Base-by-base conservation (phyloP, 768 basidiomycete genomes). In the Suillus alpinus region DNA sequence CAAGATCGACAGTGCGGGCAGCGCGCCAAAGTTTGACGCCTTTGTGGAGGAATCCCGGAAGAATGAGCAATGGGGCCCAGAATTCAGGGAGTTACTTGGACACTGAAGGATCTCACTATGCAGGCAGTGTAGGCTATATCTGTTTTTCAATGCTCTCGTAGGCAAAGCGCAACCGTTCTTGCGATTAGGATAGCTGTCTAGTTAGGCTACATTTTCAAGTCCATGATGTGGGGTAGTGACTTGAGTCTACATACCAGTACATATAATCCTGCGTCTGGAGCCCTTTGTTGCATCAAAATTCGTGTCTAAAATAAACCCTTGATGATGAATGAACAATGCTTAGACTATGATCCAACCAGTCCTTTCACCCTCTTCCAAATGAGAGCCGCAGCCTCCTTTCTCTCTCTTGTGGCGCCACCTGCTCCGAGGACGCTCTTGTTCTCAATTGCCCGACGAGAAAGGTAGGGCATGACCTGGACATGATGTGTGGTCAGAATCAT, bases 401-500 rank as follows among this genome's bases (percentile, higher is more conserved):
- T 69, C 64, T 75, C 73, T 40, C 67, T 64, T 18, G 75, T 73
- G 0, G 93, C 92, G 13, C 80, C 85, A 1, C 89, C 90, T 20
- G 83, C 78, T 16, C 88, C 90, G 31, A 98, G 82, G 2, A 97
- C 81, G 0, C 88, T 88, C 74, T 94, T 95, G 78, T 98, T 97
- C 85, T 97, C 95, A 49, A 94, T 87, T 0, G 94, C 95, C 16
- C 95, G 81, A 36, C 94, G 83, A 43, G 88, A 83, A 9, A 97
- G 82, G 71, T 96, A 98, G 0, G 95, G 94, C 86, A 97, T 88
- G 10, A 94, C 90, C 86, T 90, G 56, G 29, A 46, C 59, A 56
- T 37, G 59, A 39, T 9, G 16, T 36, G 20, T 71, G 58, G 63
- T 70, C 63, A 34, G 20, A 66, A 53, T 46, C 10, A 34, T 37